Conservation (phyloP, 1,284 basidiomycete species). For the Apiotrichum laibachii region DNA sequence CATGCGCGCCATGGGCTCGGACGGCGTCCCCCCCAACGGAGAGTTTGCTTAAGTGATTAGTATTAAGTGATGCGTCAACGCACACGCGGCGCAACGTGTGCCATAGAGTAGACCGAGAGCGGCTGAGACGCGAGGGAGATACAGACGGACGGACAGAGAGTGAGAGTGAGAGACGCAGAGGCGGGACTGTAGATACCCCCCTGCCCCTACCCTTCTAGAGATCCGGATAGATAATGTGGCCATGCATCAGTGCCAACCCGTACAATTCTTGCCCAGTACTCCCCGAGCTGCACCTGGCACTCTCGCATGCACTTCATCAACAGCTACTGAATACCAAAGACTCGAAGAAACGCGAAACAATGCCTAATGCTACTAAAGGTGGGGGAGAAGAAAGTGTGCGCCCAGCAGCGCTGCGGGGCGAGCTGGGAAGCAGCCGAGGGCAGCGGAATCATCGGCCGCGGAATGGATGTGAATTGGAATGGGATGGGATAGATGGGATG, state of each 20-base stretch:
- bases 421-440: no score
- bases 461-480: no score
- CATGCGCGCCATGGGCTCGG: conserved; percentile 51
- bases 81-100: neutral
- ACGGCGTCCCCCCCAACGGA: neutral
- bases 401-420: neutral
- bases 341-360: neutral
- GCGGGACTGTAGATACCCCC: no score
- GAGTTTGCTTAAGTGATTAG: neutral
- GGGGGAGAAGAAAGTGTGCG: neutral
- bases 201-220: no score
- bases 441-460: no score
- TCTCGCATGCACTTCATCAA: neutral
- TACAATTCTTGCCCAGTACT: no score
- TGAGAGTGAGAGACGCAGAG: no score
- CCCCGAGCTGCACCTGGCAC: neutral
- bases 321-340: neutral
- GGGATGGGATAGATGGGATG: no score
- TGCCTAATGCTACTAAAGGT: neutral
- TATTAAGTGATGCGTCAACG: neutral
- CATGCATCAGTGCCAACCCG: no score
- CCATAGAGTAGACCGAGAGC: neutral
- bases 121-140: no score
- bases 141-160: no score
- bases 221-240: no score